Evolutionary conservation across 306 rosid genomes (phyloP).

Genomic region (Quercus dentata): DNA sequence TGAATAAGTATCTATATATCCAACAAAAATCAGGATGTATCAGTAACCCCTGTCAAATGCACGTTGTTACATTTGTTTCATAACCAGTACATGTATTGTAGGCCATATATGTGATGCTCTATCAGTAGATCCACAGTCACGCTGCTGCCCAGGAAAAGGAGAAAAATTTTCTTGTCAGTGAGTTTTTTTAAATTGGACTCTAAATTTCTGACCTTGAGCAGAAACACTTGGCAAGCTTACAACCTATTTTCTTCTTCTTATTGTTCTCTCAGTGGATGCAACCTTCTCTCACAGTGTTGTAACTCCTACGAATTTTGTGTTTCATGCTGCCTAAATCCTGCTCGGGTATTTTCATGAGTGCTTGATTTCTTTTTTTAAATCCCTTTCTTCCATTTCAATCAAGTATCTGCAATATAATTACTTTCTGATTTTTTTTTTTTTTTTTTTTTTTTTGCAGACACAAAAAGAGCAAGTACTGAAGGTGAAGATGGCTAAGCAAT

Average conservation of each 20-base stretch:
- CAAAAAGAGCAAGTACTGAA: slow-evolving; percentile 50
- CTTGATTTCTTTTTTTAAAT: background rate
- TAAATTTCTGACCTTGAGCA: slow-evolving; percentile 13
- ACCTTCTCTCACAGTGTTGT: slow-evolving; percentile 75
- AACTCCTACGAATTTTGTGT: slow-evolving; percentile 90
- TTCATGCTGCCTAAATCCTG: slow-evolving; percentile 91
- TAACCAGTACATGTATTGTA: slow-evolving; percentile 25
- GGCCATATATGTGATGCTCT: slow-evolving; percentile 71
- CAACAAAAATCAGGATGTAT: no score
- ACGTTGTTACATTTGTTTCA: background rate
- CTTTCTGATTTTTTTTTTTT: background rate
- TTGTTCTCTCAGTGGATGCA: slow-evolving; percentile 68
- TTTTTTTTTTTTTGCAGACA: slow-evolving; percentile 44
- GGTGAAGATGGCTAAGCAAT: slow-evolving; percentile 68
- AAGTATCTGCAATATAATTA: slow-evolving; percentile 4
- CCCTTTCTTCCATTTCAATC: background rate
- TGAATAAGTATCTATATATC: background rate
- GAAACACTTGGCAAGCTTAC: background rate
- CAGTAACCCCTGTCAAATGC: background rate
- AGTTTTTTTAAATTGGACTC: slow-evolving; percentile 43
- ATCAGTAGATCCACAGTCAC: slow-evolving; percentile 55
- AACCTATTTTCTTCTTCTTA: background rate
- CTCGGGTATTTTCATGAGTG: slow-evolving; percentile 45
- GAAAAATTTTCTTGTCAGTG: slow-evolving; percentile 93
- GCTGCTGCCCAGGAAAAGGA: slow-evolving; percentile 70